Base-by-base conservation (phyloP, 2,329 filamentous ascomycete species). In the Clonostachys rosea region DNA sequence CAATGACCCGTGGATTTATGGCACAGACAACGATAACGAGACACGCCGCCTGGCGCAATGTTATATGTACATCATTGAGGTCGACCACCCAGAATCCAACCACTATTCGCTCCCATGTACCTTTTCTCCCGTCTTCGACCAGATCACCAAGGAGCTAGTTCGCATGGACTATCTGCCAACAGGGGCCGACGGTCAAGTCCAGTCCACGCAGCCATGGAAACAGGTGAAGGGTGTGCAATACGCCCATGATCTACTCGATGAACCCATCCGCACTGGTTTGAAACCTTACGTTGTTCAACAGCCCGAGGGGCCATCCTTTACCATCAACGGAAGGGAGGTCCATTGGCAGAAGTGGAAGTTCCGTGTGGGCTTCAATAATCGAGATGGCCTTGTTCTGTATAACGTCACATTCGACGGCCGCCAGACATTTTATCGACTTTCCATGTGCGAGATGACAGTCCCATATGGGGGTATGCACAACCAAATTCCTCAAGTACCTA, bases 271-370 rank as follows among this genome's bases (percentile, higher is more conserved):
- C 12, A 65, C 71, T 40, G 79, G 78, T 47, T 58, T 83, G 24
- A 89, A 88, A 64, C 86, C 86, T 6, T 77, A 91, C 58, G 80
- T 88, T 54, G 83, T 92, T 42, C 74, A 81, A 2, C 88, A 92
- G 58, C 77, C 77, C 39, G 79, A 87, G 34, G 86, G 86, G 0
- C 76, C 84, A 0, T 86, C 81, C 2, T 89, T 90, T 63, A 70
- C 65, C 0, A 72, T 87, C 11, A 66, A 77, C 55, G 69, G 70
- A 44, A 30, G 24, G 24, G 61, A 67, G n/a, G 55, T 82, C 6
- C 64, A 73, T 47, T 85, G 82, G 82, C 79, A 85, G 60, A 83
- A 86, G 55, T 89, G 85, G 84, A 71, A 76, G 2, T 83, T 90
- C 65, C 72, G 84, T 12, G 74, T 91, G 4, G 78, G 78, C 35